Evolutionary conservation across 352 stramenopile genomes (phyloP).

Genomic region (Globisporangium carolinianum): DNA sequence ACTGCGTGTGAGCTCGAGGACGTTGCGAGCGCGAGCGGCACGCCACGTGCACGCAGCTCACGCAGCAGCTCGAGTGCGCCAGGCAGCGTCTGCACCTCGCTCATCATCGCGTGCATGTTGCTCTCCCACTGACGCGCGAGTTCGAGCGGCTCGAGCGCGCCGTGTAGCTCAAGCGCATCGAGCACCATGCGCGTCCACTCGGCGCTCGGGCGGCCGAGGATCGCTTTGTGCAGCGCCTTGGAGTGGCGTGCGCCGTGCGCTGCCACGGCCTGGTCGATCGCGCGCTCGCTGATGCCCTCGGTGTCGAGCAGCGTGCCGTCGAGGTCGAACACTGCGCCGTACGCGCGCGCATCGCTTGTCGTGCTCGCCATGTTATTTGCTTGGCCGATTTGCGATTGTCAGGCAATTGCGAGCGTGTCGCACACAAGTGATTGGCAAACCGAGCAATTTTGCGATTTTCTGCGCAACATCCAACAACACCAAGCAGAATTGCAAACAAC

Average conservation of each 20-base stretch:
- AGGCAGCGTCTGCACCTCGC: conserved; percentile 42
- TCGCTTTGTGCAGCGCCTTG: conserved; percentile 61
- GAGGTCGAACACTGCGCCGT: conserved; percentile 73
- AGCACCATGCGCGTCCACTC: conserved; percentile 78
- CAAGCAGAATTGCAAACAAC: too few relatives aligned
- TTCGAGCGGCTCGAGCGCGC: conserved; percentile 38
- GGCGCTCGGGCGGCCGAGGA: conserved; percentile 54
- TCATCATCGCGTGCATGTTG: conserved; percentile 51
- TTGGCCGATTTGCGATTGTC: neutral
- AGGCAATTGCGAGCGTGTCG: neutral
- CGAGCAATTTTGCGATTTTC: too few relatives aligned
- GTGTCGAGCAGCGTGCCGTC: conserved; percentile 81
- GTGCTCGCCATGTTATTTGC: neutral
- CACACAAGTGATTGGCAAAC: neutral
- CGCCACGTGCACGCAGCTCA: conserved; percentile 34
- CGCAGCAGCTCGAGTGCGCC: conserved; percentile 42
- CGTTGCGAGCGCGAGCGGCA: conserved; percentile 65
- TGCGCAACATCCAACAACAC: too few relatives aligned
- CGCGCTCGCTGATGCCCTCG: conserved; percentile 57
- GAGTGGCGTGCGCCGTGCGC: conserved; percentile 57
- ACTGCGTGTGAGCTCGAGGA: conserved; percentile 65
- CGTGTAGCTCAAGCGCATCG: conserved; percentile 29
- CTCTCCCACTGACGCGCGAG: conserved; percentile 58
- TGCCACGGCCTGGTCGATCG: conserved; percentile 46
- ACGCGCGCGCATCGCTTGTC: conserved; percentile 18